Base-by-base conservation (phyloP, 2,329 filamentous ascomycete species). In the Coniochaeta sp. region DNA sequence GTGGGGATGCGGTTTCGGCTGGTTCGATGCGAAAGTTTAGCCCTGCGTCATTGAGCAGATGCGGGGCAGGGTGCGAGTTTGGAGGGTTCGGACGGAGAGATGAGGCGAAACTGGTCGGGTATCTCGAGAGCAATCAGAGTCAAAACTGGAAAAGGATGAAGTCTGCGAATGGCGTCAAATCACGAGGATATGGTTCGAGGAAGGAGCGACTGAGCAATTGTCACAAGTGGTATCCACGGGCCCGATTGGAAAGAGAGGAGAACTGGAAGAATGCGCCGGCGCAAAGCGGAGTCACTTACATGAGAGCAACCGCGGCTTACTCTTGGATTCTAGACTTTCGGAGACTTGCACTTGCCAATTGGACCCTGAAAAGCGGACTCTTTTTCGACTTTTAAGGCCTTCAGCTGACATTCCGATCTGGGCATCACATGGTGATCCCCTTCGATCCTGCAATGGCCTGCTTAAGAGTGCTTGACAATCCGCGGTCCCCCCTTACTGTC, bases 41-140 rank as follows among this genome's bases (percentile, higher is more conserved):
- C n/a, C 28, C 26, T 48, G 45, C 45, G 45, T 48, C 45, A 48
- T 48, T 22, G n/a, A 28, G 26, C n/a, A 31, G 24, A 22, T 51
- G 31, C 22, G 31, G 45, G 30, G 26, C 22, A 45, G 31, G 30
- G 8, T 47, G 14, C 30, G 14, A 18, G 26, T n/a, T n/a, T n/a
- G n/a, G n/a, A 48, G 6, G n/a, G 31, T 47, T 18, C 14, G 35
- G 22, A 50, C 22, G 40, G 22, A 30, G 13, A 7, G 18, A 42
- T 30, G 8, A 5, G 31, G 31, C 14, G 10, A 4, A 3, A 28
- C 4, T 9, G 10, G 26, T 48, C 12, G 38, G 38, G 38, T 42
- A 42, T 42, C 20, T 42, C 38, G 20, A 42, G 26, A 24, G 14
- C 33, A 46, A 46, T 27, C 27, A 22, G 9, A 32, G 30, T n/a